Conservation (phyloP, 1,139 yeast species). For the Geotrichum aggregatum region DNA sequence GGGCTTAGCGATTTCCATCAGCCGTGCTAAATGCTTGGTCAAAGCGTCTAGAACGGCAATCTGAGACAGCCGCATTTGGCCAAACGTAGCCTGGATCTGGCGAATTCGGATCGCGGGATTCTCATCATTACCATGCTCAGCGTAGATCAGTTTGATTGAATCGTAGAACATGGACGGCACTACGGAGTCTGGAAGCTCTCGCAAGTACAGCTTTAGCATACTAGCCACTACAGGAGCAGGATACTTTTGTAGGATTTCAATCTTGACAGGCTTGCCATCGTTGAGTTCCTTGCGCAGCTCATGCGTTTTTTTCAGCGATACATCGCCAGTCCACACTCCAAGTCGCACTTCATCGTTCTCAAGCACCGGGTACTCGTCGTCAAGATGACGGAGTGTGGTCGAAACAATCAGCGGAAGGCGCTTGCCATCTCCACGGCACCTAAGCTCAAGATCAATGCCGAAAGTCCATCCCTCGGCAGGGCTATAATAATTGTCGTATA, state of each 20-base stretch:
- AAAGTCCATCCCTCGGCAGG: conserved; percentile 67
- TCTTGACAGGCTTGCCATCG: conserved; percentile 39
- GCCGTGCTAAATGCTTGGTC: conserved; percentile 65
- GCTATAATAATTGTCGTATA: conserved; percentile 76
- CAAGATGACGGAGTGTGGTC: conserved; percentile 64
- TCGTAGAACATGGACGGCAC: conserved; percentile 66
- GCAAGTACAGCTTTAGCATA: conserved; percentile 65
- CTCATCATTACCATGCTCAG: conserved; percentile 51
- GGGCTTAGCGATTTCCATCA: conserved; percentile 56
- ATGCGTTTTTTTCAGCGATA: conserved; percentile 62
- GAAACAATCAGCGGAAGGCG: conserved; percentile 71
- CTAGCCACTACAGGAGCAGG: conserved; percentile 63
- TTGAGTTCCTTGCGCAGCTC: conserved; percentile 58
- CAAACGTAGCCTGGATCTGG: conserved; percentile 61
- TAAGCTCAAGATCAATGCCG: conserved; percentile 74
- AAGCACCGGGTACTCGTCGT: conserved; percentile 64
- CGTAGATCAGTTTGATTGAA: conserved; percentile 61
- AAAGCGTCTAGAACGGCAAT: conserved; percentile 78
- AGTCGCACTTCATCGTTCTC: conserved; percentile 66
- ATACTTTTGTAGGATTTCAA: conserved; percentile 33
- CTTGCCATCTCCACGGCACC: conserved; percentile 69
- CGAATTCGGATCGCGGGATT: conserved; percentile 45
- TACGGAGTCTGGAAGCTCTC: conserved; percentile 79
- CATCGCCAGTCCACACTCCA: conserved; percentile 66
- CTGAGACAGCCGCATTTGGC: conserved; percentile 65